phyloP scores from a whole-genome alignment of 805 yeast species.

The Wickerhamomyces alni region DNA sequence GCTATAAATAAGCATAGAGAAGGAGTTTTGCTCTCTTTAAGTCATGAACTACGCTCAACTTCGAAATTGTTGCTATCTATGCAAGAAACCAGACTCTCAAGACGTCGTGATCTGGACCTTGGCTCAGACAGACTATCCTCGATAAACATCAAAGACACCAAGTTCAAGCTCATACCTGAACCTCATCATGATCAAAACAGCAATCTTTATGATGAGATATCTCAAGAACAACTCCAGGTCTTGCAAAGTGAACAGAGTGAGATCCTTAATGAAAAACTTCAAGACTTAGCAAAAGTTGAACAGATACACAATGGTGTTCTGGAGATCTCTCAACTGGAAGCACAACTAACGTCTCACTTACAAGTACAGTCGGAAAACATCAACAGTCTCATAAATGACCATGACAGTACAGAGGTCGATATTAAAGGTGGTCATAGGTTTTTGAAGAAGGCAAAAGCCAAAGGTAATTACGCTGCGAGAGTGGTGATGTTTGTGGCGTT shows the following conservation, averaged over 20 bases:
- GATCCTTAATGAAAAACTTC: constrained; percentile 46
- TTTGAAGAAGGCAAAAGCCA: constrained; percentile 58
- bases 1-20: constrained; percentile 16
- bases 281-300: constrained; percentile 54
- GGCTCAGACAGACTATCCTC: constrained; percentile 11
- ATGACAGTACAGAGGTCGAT: constrained; percentile 59
- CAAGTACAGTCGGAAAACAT: constrained; percentile 69
- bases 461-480: constrained; percentile 57
- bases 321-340: constrained; percentile 71
- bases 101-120: constrained; percentile 17
- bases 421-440: constrained; percentile 67
- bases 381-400: constrained; percentile 54
- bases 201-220: constrained; percentile 23
- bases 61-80: constrained; percentile 18
- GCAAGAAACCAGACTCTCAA: constrained; percentile 22
- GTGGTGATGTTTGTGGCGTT: constrained; percentile 51
- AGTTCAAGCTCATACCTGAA: constrained; percentile 15
- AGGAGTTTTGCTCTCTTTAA: constrained; percentile 17
- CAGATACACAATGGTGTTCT: constrained; percentile 55
- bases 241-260: constrained; percentile 56
- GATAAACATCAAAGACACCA: constrained; percentile 20
- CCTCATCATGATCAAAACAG: constrained; percentile 4
- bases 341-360: constrained; percentile 68
- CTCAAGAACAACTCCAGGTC: constrained; percentile 51
- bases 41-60: constrained; percentile 17